A percentile compares a stretch with the other conserved stretches of the same genome.
These are phyloP conservation scores for Aureobasidium mangrovei DNA, from an alignment of 2,329 filamentous ascomycete genomes.

Conservation along the genomic window DNA sequence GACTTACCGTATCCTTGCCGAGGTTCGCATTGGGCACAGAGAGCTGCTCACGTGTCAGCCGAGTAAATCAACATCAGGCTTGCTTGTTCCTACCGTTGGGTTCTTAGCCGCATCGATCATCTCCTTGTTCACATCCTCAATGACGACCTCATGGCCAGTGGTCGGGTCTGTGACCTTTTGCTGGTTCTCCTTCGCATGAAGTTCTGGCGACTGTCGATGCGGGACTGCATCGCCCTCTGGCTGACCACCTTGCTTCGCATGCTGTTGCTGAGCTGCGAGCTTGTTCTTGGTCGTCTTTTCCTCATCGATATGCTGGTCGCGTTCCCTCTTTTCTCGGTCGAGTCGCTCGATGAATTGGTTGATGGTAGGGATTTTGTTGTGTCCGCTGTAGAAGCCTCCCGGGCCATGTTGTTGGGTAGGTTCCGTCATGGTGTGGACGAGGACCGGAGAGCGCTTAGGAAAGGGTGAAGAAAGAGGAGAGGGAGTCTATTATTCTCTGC, in stretches of 20 bases:
- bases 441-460: not conserved
- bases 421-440: conserved; percentile 32
- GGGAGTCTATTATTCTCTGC: not conserved
- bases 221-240: conserved; percentile 33
- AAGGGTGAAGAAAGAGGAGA: not conserved
- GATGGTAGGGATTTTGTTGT: conserved; percentile 80
- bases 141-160: conserved; percentile 76
- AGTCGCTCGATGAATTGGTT: conserved; percentile 72
- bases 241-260: conserved; percentile 23
- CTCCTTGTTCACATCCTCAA: conserved; percentile 68
- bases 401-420: conserved; percentile 38
- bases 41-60: conserved; percentile 41
- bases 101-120: conserved; percentile 63
- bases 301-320: conserved; percentile 63
- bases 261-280: conserved; percentile 27
- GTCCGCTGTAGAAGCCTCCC: conserved; percentile 68
- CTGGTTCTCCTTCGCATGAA: conserved; percentile 38
- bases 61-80: not conserved
- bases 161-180: conserved; percentile 75
- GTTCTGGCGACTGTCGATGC: conserved; percentile 36
- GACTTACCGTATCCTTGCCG: conserved; percentile 55
- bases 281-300: conserved; percentile 33
- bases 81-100: conserved; percentile 47
- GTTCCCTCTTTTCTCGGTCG: conserved; percentile 67
- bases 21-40: conserved; percentile 87